These are phyloP conservation scores for Triangularia verruculosa DNA, from an alignment of 2,329 filamentous ascomycete genomes.

Conservation along the genomic window DNA sequence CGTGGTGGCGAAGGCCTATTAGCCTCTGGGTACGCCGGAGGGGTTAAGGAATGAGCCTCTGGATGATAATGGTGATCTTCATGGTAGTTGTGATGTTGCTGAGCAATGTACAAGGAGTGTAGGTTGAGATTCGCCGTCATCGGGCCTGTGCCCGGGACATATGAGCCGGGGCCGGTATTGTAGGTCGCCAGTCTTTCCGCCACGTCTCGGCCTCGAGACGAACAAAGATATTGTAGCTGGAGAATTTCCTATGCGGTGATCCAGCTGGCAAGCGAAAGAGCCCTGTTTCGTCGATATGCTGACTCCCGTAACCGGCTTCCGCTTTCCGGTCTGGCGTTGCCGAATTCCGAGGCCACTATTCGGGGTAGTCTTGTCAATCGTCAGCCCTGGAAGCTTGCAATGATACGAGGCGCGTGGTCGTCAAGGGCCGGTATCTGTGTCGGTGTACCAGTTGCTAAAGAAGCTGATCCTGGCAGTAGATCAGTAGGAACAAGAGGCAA, in stretches of 20 bases:
- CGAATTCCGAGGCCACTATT: neutral
- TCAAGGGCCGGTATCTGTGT: neutral
- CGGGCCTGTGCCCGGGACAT: slow-evolving; percentile 36
- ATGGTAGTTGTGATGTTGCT: neutral
- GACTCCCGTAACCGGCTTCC: neutral
- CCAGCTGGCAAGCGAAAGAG: neutral
- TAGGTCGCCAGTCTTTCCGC: slow-evolving; percentile 37
- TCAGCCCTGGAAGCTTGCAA: neutral
- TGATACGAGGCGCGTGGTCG: neutral
- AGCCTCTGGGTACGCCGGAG: slow-evolving; percentile 10
- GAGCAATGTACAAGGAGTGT: slow-evolving; percentile 26
- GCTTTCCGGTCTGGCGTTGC: neutral
- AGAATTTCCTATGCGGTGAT: neutral
- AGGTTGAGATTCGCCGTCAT: slow-evolving; percentile 37
- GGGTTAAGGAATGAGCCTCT: slow-evolving; percentile 21
- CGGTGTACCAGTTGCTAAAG: neutral
- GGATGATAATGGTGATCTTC: slow-evolving; percentile 21
- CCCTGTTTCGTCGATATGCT: neutral
- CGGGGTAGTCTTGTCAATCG: neutral
- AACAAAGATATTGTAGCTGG: slow-evolving; percentile 8
- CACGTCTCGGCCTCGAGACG: slow-evolving; percentile 14
- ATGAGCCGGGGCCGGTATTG: slow-evolving; percentile 32
- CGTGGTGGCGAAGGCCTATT: slow-evolving; percentile 34
- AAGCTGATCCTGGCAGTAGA: neutral
- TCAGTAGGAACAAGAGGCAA: neutral